These are phyloP conservation scores for Teunomyces panamensis DNA, from an alignment of 805 yeast genomes.

Conservation along the genomic window DNA sequence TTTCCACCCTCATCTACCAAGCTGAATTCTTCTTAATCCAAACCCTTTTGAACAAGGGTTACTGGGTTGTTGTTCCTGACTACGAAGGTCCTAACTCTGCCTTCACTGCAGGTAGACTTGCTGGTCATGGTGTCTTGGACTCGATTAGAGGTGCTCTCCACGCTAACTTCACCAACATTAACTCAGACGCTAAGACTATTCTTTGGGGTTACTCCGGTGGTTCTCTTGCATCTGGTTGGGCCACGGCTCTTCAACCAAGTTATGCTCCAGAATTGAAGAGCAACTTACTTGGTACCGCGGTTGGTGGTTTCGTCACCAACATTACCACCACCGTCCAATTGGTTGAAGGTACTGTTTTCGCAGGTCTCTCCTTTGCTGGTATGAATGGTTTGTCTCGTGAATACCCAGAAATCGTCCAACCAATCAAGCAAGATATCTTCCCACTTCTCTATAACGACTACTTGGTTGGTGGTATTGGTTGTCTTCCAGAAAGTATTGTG, in stretches of 20 bases:
- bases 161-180: constrained; percentile 17
- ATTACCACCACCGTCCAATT: constrained; percentile 25
- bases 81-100: constrained; percentile 33
- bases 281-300: constrained; percentile 27
- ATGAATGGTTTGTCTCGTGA: constrained; percentile 29
- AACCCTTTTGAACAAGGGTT: constrained; percentile 23
- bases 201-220: constrained; percentile 44
- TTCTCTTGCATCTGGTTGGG: constrained; percentile 37
- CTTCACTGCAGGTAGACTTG: constrained; percentile 30
- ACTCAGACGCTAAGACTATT: constrained; percentile 15
- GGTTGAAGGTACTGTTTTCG: constrained; percentile 22
- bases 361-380: constrained; percentile 30
- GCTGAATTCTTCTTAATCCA: constrained; percentile 14
- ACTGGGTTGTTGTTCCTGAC: constrained; percentile 32
- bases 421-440: background rate
- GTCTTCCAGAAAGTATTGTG: constrained; percentile 5
- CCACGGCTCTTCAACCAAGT: constrained; percentile 31
- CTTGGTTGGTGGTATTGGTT: background rate
- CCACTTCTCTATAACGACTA: background rate
- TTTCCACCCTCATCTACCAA: constrained; percentile 14
- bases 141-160: constrained; percentile 26
- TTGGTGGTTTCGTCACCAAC: constrained; percentile 37
- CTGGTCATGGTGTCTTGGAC: constrained; percentile 31
- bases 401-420: constrained; percentile 20
- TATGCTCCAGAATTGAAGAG: constrained; percentile 33